These are phyloP conservation scores for Fusarium lyarnte DNA, from an alignment of 2,329 filamentous ascomycete genomes.

Conservation along the genomic window DNA sequence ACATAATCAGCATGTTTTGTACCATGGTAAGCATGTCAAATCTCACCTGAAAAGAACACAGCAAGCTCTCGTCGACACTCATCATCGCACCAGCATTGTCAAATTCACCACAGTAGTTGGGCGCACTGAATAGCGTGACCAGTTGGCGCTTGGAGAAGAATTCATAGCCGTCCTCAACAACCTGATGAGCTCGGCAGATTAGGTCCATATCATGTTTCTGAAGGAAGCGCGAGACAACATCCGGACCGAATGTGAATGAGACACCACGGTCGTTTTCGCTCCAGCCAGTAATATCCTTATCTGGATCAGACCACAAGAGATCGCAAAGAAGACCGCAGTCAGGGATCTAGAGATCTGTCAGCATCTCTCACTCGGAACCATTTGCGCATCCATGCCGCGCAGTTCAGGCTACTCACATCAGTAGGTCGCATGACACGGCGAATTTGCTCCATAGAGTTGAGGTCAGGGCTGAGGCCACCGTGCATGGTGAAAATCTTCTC, in stretches of 20 bases:
- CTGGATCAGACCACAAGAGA: constrained; percentile 97
- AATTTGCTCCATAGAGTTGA: constrained; percentile 99
- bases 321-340: constrained; percentile 98
- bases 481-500: constrained; percentile 99
- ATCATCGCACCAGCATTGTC: constrained; percentile 99
- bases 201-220: constrained; percentile 99
- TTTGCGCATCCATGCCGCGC: constrained; percentile 24
- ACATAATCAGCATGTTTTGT: constrained; percentile 11
- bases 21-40: neutral
- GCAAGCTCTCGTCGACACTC: constrained; percentile 97
- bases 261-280: constrained; percentile 99
- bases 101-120: constrained; percentile 99
- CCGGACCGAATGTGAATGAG: constrained; percentile 97
- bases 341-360: constrained; percentile 74
- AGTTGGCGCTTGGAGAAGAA: constrained; percentile 99
- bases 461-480: constrained; percentile 93
- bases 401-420: constrained; percentile 75
- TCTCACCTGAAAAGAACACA: constrained; percentile 96
- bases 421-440: constrained; percentile 98
- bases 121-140: constrained; percentile 96
- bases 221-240: constrained; percentile 95
- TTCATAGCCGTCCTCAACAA: constrained; percentile 98
- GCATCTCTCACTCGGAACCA: neutral
- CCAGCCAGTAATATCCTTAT: constrained; percentile 99
- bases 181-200: constrained; percentile 98